Evolutionary conservation across 2,329 filamentous ascomycete species (phyloP).

Genomic region (Cladorrhinum sp.): DNA sequence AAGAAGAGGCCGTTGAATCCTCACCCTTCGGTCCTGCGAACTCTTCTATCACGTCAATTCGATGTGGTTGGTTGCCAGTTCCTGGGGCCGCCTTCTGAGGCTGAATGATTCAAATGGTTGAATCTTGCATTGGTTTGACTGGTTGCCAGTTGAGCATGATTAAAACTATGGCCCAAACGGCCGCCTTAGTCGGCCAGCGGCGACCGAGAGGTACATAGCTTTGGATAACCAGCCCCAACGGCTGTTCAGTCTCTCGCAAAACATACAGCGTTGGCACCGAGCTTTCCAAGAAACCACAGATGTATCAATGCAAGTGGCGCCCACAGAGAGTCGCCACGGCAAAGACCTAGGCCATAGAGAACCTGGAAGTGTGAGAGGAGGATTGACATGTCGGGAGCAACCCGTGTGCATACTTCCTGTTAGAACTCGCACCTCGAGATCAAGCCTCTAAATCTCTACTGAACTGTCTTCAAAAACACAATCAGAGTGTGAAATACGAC

Average conservation of each 20-base stretch:
- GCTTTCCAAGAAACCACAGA: not conserved
- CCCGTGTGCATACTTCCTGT: not conserved
- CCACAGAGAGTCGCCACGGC: too few species aligned
- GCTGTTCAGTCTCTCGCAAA: not conserved
- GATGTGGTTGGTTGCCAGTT: conserved; percentile 21
- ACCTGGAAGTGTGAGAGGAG: not conserved
- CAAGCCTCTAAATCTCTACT: not conserved
- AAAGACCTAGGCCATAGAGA: too few species aligned
- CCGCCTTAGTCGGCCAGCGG: not conserved
- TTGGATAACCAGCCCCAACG: not conserved
- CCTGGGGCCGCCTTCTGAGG: conserved; percentile 15
- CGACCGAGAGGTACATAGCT: not conserved
- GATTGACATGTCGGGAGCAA: not conserved
- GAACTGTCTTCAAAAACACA: not conserved
- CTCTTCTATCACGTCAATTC: not conserved
- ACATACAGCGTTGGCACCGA: not conserved
- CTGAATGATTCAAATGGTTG: conserved; percentile 17
- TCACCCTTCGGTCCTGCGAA: too few species aligned
- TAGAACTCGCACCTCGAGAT: not conserved
- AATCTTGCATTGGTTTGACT: conserved; percentile 17
- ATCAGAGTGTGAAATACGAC: too few species aligned
- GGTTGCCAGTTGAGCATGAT: conserved; percentile 16
- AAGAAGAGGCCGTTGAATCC: not conserved
- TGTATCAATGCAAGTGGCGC: not conserved
- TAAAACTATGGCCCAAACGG: conserved; percentile 17